These are phyloP conservation scores for Hypoxylon rubiginosum DNA, from an alignment of 2,329 filamentous ascomycete genomes.

Conservation along the genomic window DNA sequence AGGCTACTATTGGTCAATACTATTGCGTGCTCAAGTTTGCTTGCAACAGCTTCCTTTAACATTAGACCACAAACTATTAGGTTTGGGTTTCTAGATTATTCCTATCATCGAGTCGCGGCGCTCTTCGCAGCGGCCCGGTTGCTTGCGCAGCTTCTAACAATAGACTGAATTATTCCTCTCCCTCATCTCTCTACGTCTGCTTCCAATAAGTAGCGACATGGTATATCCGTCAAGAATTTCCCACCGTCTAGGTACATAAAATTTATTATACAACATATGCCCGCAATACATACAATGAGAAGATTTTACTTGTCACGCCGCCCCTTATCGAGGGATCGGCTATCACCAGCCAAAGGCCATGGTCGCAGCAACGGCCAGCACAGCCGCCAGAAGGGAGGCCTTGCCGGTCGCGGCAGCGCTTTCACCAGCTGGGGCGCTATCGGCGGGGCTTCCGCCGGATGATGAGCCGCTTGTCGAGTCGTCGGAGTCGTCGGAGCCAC, in stretches of 20 bases:
- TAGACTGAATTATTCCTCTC: conserved; percentile 1
- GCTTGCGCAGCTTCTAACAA: conserved; percentile 10
- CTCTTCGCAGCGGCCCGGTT: not conserved
- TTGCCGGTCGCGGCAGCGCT: conserved; percentile 31
- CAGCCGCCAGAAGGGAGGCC: conserved; percentile 46
- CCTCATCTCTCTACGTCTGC: not conserved
- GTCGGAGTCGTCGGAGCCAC: conserved; percentile 9
- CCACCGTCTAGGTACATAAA: not conserved
- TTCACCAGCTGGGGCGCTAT: conserved; percentile 8
- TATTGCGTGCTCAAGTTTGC: not conserved
- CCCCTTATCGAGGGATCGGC: not conserved
- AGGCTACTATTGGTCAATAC: no score
- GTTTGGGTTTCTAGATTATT: conserved; percentile 17
- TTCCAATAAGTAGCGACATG: not conserved
- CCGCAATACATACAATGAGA: conserved; percentile 31
- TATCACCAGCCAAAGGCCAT: conserved; percentile 46
- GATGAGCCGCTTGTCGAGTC: not conserved
- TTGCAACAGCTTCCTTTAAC: not conserved
- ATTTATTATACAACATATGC: conserved; percentile 21
- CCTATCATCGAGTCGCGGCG: conserved; percentile 15
- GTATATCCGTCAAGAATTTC: conserved; percentile 8
- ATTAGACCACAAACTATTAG: not conserved
- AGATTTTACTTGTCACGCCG: not conserved
- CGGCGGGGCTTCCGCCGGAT: conserved; percentile 10
- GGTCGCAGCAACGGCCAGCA: conserved; percentile 46